phyloP scores from a whole-genome alignment of 2,329 filamentous ascomycete genomes.

The Aspergillus sp. region DNA sequence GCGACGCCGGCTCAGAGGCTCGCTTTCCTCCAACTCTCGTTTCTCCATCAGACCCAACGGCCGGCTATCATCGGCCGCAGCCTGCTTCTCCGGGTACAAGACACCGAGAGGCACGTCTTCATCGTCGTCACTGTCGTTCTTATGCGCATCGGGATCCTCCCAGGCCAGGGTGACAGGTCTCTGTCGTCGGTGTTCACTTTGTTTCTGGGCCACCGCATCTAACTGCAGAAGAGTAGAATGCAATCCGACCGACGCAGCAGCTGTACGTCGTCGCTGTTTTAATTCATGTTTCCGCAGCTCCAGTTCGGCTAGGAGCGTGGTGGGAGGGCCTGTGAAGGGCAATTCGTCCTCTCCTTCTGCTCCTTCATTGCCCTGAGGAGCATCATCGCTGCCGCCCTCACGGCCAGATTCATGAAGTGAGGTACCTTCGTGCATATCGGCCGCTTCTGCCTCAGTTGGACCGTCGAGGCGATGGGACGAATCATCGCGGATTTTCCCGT shows the following conservation, averaged over 20 bases:
- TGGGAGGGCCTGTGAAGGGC: slow-evolving; percentile 69
- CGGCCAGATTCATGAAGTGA: slow-evolving; percentile 15
- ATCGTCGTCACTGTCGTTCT: slow-evolving; percentile 58
- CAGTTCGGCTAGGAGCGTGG: slow-evolving; percentile 87
- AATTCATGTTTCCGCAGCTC: slow-evolving; percentile 88
- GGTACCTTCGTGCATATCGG: slow-evolving; percentile 19
- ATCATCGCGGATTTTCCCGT: slow-evolving; percentile 13
- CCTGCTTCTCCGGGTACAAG: slow-evolving; percentile 59
- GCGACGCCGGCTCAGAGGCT: slow-evolving; percentile 76
- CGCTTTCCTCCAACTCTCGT: slow-evolving; percentile 85
- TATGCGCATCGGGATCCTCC: slow-evolving; percentile 60
- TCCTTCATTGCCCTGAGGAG: slow-evolving; percentile 18
- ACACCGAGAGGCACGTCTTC: slow-evolving; percentile 87
- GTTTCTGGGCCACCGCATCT: slow-evolving; percentile 83
- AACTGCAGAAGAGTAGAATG: slow-evolving; percentile 87
- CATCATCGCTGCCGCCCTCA: slow-evolving; percentile 13
- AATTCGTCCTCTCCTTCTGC: slow-evolving; percentile 46
- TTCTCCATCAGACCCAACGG: slow-evolving; percentile 58
- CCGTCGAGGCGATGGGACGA: slow-evolving; percentile 11
- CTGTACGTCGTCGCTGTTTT: slow-evolving; percentile 72
- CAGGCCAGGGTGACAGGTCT: slow-evolving; percentile 85
- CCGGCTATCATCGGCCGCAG: slow-evolving; percentile 30
- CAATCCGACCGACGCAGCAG: slow-evolving; percentile 72
- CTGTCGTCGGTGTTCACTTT: slow-evolving; percentile 67
- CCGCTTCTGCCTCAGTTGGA: slow-evolving; percentile 20